These are phyloP conservation scores for Aspergillus japonicus DNA, from an alignment of 2,329 filamentous ascomycete species.

Conservation along the genomic window DNA sequence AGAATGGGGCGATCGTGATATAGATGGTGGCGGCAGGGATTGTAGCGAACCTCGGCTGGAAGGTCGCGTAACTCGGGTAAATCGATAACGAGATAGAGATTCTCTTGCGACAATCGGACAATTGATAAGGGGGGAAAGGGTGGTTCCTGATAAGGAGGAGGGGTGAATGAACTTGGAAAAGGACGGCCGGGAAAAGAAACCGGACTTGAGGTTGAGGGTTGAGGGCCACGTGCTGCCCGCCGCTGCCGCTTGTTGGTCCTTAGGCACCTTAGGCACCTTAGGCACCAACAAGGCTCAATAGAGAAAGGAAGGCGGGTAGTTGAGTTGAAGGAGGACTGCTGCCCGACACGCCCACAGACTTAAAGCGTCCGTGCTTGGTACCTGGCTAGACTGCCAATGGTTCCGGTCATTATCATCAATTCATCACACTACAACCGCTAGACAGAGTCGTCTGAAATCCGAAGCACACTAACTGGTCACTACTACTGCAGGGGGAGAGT, in stretches of 20 bases:
- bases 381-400: not conserved
- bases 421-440: not conserved
- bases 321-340: not conserved
- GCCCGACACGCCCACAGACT: not conserved
- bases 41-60: not conserved
- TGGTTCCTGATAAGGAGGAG: not conserved
- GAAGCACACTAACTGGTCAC: not conserved
- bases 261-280: not conserved
- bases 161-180: too few species aligned
- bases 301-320: not conserved
- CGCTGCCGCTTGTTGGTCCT: not conserved
- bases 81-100: not conserved
- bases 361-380: not conserved
- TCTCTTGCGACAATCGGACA: not conserved
- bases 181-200: not conserved
- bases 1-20: not conserved
- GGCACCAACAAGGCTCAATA: not conserved
- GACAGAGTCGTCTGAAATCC: not conserved
- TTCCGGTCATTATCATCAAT: not conserved
- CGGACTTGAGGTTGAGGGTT: not conserved
- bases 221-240: constrained; percentile 2
- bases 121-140: not conserved
- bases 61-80: constrained; percentile 5
- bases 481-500: not conserved
- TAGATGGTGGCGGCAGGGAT: not conserved